Base-by-base conservation (phyloP, 2,329 filamentous ascomycete genomes). In the Fusarium sp. region DNA sequence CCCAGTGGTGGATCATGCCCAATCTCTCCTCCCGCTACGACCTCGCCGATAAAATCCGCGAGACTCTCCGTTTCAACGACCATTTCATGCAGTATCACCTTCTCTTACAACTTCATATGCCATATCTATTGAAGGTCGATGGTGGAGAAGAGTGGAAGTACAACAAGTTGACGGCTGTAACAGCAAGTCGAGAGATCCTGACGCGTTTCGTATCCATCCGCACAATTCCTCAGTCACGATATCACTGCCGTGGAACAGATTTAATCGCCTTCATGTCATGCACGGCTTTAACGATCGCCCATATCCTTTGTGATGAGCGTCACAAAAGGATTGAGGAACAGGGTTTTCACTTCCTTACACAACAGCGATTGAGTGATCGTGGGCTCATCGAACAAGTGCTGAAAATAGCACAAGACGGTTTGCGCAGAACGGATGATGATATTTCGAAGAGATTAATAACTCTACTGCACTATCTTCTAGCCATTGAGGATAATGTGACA, bases 51-150 rank as follows among this genome's bases (percentile, higher is more conserved):
- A 62, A 64, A 69, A 59, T 78, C 41, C 71, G 65, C 2, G 80
- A 84, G 47, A 80, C 74, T 9, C 56, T 77, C 5, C 76, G 47
- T 1, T 71, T 85, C 7, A 83, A 86, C 68, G 77, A 84, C 22
- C 87, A 89, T 54, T 81, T 89, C 46, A 80, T 83, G 41, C 85
- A 89, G 65, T 84, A 87, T 59, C 82, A 85, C 50, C 79, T 89
- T 3, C 73, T 88, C 4, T 80, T 86, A n/a, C 82, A 86, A 9
- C 80, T 89, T 0, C 87, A 90, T 64, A 79, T 89, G 7, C 88
- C 87, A 0, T 88, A 86, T 66, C 82, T 89, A 75, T 78, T 89
- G 13, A 82, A 79, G 17, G 73, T 80, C 39, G 75, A 80, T 2
- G 72, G 77, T 2, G 79, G 80, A 7, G 72, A 75, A 7, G 79